Base-by-base conservation (phyloP, 306 rosid species). In the Alnus rubra region DNA sequence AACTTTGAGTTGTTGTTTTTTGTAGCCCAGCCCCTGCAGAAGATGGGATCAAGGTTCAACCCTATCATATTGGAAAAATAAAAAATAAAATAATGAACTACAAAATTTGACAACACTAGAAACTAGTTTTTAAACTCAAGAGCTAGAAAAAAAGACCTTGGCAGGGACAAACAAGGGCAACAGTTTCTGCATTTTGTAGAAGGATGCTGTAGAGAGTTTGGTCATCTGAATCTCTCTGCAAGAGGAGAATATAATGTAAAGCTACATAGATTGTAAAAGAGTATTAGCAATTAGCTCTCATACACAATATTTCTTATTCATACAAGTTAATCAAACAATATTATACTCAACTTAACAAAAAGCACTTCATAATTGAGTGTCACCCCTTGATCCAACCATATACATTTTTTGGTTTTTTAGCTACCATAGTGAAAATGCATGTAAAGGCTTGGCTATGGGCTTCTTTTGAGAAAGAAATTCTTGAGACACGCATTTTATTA, bases 171-270 rank as follows among this genome's bases (percentile, higher is more conserved):
- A 94, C 89, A 70, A 94, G 80, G 69, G 92, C 88, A 62, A 94
- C 98, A 44, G 97, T 94, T 86, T 94, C 98, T 23, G 97, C 97
- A 80, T 92, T 92, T 79, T 92, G 97, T 48, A 92, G 76, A 68
- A 92, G 91, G 83, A 92, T 89, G 87, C 94, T 86, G 84, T 82
- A 90, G 59, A 80, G 75, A 49, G 83, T 85, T 81, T 86, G 91
- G 79, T 84, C 51, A 76, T 83, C 88, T 45, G 86, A 82, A 74
- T 85, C 88, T n/a, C 37, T 73, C 97, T 86, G 89, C 75, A 73
- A 88, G n/a, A 62, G 8, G 55, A 8, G 35, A 33, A n/a, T n/a
- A n/a, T n/a, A n/a, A n/a, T n/a, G n/a, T n/a, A n/a, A n/a, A n/a
- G n/a, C n/a, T n/a, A n/a, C n/a, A n/a, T n/a, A n/a, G n/a, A n/a